Evolutionary conservation across 345 rosid species (phyloP), one percentile per base, ranked within the genome.

Genomic region (Durio zibethinus): DNA sequence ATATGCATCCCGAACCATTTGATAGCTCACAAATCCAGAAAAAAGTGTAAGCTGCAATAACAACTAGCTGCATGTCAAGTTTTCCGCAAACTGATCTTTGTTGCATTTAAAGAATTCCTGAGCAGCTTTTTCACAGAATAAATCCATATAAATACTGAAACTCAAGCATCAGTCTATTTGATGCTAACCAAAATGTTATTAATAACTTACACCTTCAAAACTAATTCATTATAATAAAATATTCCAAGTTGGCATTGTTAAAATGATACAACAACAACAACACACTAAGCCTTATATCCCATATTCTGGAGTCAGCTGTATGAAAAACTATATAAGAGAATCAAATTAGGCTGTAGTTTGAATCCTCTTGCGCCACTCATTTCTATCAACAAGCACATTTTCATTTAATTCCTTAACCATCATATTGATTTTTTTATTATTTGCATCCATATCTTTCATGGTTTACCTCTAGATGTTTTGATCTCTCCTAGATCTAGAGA

Each of bases 11-110:
- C 93, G 89, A 80, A 97, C 99, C 98, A 97, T 94, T 83, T 90
- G 98, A 87, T 92, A 97, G 94, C 92, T 94, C 75, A 92, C 98
- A 87, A 97, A 94, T 77, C 98, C 99, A 61, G 98, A 97, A 88
- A 97, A 96, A 84, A 94, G 86, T 76, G 98, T 97, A 83, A 94
- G 92, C 98, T 91, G 97, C 90, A 87, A 82, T 77, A 72, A 87
- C 50, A 80, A 68, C 73, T 14, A 71, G 69, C 78, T 73, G 54
- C 80, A 77, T 31, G 76, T 85, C 72, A 84, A 61, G 38, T 29
- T 40, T 14, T 31, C 56, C 14, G 27, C 27, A 50, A 50, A 52
- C 43, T 33, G 45, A 63, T 20, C 48, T 43, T 63, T 31, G 15
- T 62, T 45, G 61, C 72, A 63, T 0, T 47, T 35, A 50, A 2